Percentiles rank a stretch among this genome's conserved stretches.
Evolutionary conservation across 306 rosid genomes (phyloP).

Genomic region (Coriaria nepalensis): DNA sequence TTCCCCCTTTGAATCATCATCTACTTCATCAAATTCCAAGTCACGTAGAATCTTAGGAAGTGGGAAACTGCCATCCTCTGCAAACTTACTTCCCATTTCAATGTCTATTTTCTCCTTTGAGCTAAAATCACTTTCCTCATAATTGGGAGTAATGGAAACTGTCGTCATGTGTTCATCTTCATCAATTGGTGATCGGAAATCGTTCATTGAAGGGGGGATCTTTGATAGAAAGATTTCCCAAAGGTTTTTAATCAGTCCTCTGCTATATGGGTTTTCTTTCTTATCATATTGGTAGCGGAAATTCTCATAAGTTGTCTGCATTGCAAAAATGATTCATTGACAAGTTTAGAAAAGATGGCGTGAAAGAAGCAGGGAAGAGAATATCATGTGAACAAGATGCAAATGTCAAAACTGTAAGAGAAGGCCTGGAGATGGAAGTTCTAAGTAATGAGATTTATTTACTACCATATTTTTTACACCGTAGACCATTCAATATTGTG

Average conservation of each 20-base stretch:
- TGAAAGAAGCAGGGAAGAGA: neutral
- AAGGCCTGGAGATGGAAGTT: too few relatives aligned
- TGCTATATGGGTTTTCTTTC: constrained; percentile 67
- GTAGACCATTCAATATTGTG: too few relatives aligned
- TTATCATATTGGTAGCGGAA: constrained; percentile 73
- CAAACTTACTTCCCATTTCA: constrained; percentile 58
- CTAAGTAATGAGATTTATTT: too few relatives aligned
- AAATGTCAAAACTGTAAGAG: too few relatives aligned
- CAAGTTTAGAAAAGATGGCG: neutral
- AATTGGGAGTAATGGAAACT: constrained; percentile 30
- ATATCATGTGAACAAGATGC: too few relatives aligned
- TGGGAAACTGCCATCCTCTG: constrained; percentile 31
- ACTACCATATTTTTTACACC: too few relatives aligned
- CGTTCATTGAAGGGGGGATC: constrained; percentile 35
- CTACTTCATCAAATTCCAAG: constrained; percentile 42
- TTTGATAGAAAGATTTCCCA: constrained; percentile 50
- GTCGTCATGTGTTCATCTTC: constrained; percentile 35
- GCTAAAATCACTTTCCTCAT: constrained; percentile 22
- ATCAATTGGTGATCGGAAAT: constrained; percentile 39
- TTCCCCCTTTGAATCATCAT: constrained; percentile 26
- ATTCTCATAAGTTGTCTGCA: constrained; percentile 92
- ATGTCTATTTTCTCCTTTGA: constrained; percentile 65
- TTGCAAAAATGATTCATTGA: neutral
- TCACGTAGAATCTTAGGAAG: constrained; percentile 49
- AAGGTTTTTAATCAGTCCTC: constrained; percentile 38